A percentile compares a stretch with the other conserved stretches of the same genome.
phyloP scores from a whole-genome alignment of 176 grass and related monocot genomes.

The Guadua angustifolia region DNA sequence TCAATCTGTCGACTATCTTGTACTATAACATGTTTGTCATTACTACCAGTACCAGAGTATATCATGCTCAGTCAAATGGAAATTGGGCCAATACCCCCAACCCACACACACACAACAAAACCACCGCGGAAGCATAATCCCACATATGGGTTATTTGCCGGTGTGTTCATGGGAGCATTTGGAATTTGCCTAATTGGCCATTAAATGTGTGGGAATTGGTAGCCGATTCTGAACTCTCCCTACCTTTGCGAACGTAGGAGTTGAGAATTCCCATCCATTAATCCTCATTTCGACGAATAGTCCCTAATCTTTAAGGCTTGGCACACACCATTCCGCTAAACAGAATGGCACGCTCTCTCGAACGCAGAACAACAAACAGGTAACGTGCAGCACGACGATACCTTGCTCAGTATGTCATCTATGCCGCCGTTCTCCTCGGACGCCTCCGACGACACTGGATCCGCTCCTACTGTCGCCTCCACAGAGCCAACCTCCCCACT shows the following conservation, averaged over 20 bases:
- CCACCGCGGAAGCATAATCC: too few species aligned
- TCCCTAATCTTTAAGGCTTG: neutral
- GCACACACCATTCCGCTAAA: neutral
- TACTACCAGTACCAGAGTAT: neutral
- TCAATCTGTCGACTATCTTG: neutral
- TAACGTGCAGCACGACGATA: conserved; percentile 23
- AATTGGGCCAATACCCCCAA: neutral
- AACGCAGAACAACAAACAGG: neutral
- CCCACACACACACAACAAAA: too few species aligned
- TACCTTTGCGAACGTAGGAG: neutral
- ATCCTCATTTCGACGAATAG: neutral
- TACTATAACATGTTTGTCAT: neutral
- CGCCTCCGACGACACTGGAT: neutral
- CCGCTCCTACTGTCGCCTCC: conserved; percentile 30
- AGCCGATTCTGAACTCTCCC: neutral
- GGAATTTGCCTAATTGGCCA: neutral
- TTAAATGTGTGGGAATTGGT: neutral
- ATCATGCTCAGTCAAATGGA: neutral
- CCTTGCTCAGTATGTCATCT: conserved; percentile 56
- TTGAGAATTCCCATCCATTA: neutral
- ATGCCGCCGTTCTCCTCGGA: conserved; percentile 11
- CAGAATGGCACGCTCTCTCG: neutral
- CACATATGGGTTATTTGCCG: neutral
- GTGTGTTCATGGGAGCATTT: neutral
- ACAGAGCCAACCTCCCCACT: neutral